Evolutionary conservation across 1,284 basidiomycete species (phyloP), one percentile per base, ranked within the genome.

Genomic region (Ustilago lituana): DNA sequence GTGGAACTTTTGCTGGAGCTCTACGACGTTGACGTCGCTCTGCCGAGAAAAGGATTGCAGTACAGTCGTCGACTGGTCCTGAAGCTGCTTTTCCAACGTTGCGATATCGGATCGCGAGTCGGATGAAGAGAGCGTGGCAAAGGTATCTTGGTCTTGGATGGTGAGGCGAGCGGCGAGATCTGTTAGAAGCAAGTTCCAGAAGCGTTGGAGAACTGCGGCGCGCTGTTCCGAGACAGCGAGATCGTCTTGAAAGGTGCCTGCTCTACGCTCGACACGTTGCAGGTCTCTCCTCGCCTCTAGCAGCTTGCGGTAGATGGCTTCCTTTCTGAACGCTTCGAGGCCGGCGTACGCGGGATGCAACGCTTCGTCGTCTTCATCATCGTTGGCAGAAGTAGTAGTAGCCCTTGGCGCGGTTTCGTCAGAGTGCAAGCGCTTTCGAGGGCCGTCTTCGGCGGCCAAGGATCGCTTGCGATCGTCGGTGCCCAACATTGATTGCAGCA

Each of bases 231-330:
- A 51, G 10, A 63, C 23, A 6, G 49, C 54, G 7, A 77, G 54
- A 19, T 63, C 59, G 17, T 50, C 55, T 31, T 61, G 59, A 12
- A 60, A 47, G 5, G 60, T 39, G 2, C 17, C 43, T 17, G 58
- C 41, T 40, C 43, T 58, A 9, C 57, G 49, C 32, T 78, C 49
- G 20, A 66, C 35, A 8, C 77, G 62, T 27, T 53, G 50, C 9
- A 74, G 37, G 11, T 76, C 72, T 31, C 78, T 62, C 33, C 62
- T 48, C 5, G 71, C 61, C 37, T 80, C 77, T 20, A 76, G 74
- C 41, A 80, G 39, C 39, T 65, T 51, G 27, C 78, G 73, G 35
- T 75, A 80, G 47, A 80, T 77, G 39, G 78, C 78, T 26, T 80
- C 78, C 38, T 80, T 80, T 27, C 78, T 54, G 43, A 72, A 80